Evolutionary conservation across 352 stramenopile species (phyloP).

Genomic region (Pythium utonaiense): DNA sequence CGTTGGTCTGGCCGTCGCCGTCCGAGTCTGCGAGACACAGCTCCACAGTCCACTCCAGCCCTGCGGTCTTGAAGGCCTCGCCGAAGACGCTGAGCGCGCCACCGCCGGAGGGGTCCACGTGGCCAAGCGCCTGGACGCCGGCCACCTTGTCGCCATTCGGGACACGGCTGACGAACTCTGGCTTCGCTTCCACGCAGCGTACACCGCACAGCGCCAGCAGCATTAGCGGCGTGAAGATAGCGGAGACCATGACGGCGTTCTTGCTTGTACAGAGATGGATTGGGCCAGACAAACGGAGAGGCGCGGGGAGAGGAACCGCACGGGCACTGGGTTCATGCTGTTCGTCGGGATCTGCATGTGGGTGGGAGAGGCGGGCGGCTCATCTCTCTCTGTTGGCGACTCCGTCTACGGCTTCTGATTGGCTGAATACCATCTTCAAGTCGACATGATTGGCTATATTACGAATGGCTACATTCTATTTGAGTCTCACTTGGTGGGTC

Average conservation of each 20-base stretch:
- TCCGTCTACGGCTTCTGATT: neutral
- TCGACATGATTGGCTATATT: neutral
- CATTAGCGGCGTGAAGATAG: neutral
- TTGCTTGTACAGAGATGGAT: neutral
- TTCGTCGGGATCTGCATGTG: no score
- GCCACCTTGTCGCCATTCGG: slow-evolving; percentile 28
- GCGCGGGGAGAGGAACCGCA: no score
- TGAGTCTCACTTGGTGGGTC: neutral
- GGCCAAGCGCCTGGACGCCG: slow-evolving; percentile 27
- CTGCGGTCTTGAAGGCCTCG: slow-evolving; percentile 18
- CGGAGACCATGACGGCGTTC: neutral
- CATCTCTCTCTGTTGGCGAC: no score
- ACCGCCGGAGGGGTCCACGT: slow-evolving; percentile 23
- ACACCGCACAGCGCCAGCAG: neutral
- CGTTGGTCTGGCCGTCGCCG: slow-evolving; percentile 40
- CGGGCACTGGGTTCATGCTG: no score
- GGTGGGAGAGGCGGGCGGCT: no score
- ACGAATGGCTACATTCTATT: slow-evolving; percentile 1
- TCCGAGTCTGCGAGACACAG: slow-evolving; percentile 31
- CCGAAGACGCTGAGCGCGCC: slow-evolving; percentile 28
- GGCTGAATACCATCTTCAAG: neutral
- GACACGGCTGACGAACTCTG: slow-evolving; percentile 9
- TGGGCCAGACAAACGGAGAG: neutral
- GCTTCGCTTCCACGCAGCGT: neutral
- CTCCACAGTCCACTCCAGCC: slow-evolving; percentile 24